phyloP scores from a whole-genome alignment of 305 asterid species.

The Withania somnifera region DNA sequence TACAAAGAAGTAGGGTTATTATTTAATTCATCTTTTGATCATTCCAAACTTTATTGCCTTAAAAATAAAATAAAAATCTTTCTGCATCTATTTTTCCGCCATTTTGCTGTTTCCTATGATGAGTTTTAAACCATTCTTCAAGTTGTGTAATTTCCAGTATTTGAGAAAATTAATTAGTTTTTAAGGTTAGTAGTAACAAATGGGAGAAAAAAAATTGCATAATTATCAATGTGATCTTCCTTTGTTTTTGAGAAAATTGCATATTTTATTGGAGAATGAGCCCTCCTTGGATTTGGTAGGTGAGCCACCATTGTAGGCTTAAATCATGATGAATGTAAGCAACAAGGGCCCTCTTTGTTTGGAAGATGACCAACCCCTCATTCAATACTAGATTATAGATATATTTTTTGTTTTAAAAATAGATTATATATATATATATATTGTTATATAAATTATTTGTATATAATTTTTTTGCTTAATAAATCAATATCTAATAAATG shows the following conservation, averaged over 20 bases:
- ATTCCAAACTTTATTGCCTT: too few species aligned
- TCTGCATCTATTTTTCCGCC: not conserved
- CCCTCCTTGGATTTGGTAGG: conserved; percentile 12
- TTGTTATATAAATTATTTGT: too few species aligned
- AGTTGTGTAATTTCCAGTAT: too few species aligned
- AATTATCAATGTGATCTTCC: conserved; percentile 4
- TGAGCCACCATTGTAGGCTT: conserved; percentile 9
- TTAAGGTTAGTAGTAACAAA: conserved; percentile 3
- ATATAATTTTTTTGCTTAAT: too few species aligned
- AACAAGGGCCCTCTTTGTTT: conserved; percentile 6
- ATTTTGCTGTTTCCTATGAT: not conserved
- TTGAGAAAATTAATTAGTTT: too few species aligned
- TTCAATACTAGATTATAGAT: not conserved
- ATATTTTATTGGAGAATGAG: conserved; percentile 4
- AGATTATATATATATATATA: too few species aligned
- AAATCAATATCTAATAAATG: too few species aligned
- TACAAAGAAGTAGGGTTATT: too few species aligned
- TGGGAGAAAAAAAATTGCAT: not conserved
- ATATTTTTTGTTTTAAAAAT: too few species aligned
- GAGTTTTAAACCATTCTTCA: not conserved
- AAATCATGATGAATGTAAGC: not conserved
- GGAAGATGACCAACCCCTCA: not conserved
- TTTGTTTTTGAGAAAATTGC: conserved; percentile 6
- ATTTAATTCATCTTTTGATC: too few species aligned
- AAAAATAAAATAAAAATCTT: not conserved